Evolutionary conservation across 805 yeast species (phyloP).

Genomic region (Cyberlindnera amylophila): DNA sequence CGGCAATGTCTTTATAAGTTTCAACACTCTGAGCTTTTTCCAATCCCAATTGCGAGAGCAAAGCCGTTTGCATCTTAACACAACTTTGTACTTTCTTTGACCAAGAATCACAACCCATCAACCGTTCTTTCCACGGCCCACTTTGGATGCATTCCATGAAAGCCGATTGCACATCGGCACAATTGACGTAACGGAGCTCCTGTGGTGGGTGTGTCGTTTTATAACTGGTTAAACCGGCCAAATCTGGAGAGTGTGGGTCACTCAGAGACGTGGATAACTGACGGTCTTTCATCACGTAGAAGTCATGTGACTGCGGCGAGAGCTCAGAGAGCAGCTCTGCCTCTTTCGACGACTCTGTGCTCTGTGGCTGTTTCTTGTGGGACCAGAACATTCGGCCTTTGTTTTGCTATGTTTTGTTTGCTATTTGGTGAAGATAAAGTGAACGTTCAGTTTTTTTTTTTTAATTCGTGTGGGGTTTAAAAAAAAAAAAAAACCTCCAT

Average conservation of each 20-base stretch:
- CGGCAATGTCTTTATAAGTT: slow-evolving; percentile 12
- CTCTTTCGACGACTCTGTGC: not conserved
- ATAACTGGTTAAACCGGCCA: not conserved
- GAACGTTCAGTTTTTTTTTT: no score
- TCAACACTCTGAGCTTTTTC: slow-evolving; percentile 8
- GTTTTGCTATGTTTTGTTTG: not conserved
- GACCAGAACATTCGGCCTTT: slow-evolving; percentile 6
- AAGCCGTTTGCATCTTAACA: slow-evolving; percentile 16
- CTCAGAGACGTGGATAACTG: not conserved
- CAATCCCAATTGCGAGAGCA: slow-evolving; percentile 17
- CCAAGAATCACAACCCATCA: slow-evolving; percentile 17
- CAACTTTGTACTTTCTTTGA: slow-evolving; percentile 15
- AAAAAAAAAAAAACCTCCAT: no score
- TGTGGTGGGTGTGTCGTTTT: slow-evolving; percentile 3
- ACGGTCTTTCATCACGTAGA: slow-evolving; percentile 5
- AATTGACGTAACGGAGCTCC: slow-evolving; percentile 13
- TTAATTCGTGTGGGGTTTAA: no score
- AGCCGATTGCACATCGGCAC: slow-evolving; percentile 22
- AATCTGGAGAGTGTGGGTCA: not conserved
- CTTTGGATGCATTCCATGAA: slow-evolving; percentile 21
- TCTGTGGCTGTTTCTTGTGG: not conserved
- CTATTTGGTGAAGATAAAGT: not conserved
- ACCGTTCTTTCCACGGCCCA: slow-evolving; percentile 19
- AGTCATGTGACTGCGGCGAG: slow-evolving; percentile 10
- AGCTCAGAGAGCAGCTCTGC: slow-evolving; percentile 7